Base-by-base conservation (phyloP, 2,329 filamentous ascomycete genomes). In the Claviceps paspali region DNA sequence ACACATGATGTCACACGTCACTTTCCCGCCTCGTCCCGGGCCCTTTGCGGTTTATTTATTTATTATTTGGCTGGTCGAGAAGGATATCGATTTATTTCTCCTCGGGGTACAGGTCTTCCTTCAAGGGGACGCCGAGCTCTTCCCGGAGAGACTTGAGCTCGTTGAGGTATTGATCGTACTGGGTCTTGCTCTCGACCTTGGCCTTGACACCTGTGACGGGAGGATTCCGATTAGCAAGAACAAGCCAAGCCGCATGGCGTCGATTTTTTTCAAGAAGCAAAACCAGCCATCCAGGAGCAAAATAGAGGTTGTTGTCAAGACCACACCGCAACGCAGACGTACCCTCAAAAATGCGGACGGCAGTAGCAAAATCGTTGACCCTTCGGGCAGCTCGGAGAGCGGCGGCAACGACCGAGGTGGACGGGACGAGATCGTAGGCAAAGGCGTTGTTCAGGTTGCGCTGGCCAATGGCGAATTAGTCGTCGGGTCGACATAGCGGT, bases 361-460 rank as follows among this genome's bases (percentile, higher is more conserved):
- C 91, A 48, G 91, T 98, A 49, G 91, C 91, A 70, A 80, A 96
- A 72, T 98, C 91, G 65, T 98, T 95, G 60, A 98, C 91, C 62
- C 91, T 76, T 62, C 91, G 76, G 50, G 91, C 91, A 52, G 91
- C 91, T 66, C 81, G 86, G 54, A 98, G 76, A 47, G 91, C 91
- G 53, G 91, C 87, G 53, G 76, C 76, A 62, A 95, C 75, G 59
- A 98, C 91, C 51, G 83, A 77, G 47, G 88, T 79, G 31, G 88
- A 91, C 56, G 92, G 91, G 49, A 98, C 91, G 56, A 98, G 81
- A 79, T 98, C 91, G 79, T 98, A 98, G 59, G 91, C 91, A 68
- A 98, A 98, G 61, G 86, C 88, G 70, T 98, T 98, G 80, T 98
- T 98, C 58, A 94, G 73, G 71, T 94, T 94, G 64, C 86, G 83